Evolutionary conservation across 345 rosid genomes (phyloP), one percentile per base, ranked within the genome.

Genomic region (Lumnitzera racemosa): DNA sequence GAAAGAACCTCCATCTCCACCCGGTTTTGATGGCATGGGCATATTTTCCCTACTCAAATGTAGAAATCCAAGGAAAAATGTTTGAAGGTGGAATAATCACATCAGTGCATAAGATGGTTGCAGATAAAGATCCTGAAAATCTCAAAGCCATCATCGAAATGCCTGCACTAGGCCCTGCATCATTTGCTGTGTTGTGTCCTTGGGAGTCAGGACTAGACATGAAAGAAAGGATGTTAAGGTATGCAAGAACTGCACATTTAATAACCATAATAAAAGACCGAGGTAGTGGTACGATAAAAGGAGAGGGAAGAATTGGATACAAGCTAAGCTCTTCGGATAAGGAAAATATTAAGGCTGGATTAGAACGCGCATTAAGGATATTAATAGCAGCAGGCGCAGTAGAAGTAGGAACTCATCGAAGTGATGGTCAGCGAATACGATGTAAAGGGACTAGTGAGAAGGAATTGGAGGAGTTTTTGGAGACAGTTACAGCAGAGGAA

Each of bases 11-110:
- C 64, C 96, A 74, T 64, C 73, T 90, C 58, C 99, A 94, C 57
- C 96, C 99, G 5, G 95, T 84, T 49, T 31, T 73, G 50, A 81
- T 88, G 95, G 67, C 83, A 0, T 90, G 99, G 99, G 99, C 97
- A 20, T 88, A 90, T 80, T 94, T 94, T 71, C 97, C 97, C 0
- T 86, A 84, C 3, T 80, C 86, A 36, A 66, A 71, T 74, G 54
- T 77, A 12, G 71, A 66, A 53, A 60, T 81, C 67, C 74, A 72
- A 16, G 95, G 95, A 2, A 87, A 61, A 66, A 51, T 67, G n/a
- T 74, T 68, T 14, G 85, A 81, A 47, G 92, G 92, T 23, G 89
- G 89, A 59, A 86, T 86, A 24, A 81, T 86, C 49, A 81, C 92
- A 5, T 70, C 85, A 0, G 61, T 77, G 15, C 79, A 83, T 25